Evolutionary conservation across 257 asterid genomes (phyloP), one percentile per base, ranked within the genome.

Genomic region (Nicotiana sylvestris): DNA sequence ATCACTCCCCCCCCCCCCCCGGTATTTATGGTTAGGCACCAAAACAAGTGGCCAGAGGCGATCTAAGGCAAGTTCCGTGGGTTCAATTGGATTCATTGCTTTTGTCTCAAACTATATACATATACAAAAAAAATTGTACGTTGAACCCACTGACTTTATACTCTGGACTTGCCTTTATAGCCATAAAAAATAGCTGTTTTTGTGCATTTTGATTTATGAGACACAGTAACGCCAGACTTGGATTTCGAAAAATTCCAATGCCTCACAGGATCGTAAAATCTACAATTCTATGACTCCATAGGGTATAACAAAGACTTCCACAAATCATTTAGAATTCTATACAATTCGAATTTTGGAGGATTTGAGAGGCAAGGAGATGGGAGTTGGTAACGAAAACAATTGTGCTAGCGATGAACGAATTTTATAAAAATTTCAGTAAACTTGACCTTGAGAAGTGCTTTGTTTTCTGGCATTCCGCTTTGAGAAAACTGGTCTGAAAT

Each of bases 371-470:
- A 27, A 32, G 9, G 46, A 39, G 2, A 6, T 39, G 46, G 9
- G 46, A 39, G 2, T 39, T 39, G 46, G 46, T 39, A 39, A 39
- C 46, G 2, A 39, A 39, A 39, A 39, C 46, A 39, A 39, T 7
- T 39, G 2, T 39, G 49, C 49, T 39, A 6, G 49, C 11, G 33
- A 29, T 12, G 9, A 12, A 25, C 3, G 49, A n/a, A 30, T 15
- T 12, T 7, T 51, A 51, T 51, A 51, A 51, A 51, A 51, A 11
- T 51, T 74, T 57, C 4, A 30, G 16, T 35, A 13, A 32, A 43
- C 66, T 86, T 87, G 82, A 89, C 93, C 92, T 81, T 55, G 86
- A 77, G 72, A 81, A 39, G 39, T 76, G 55, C 72, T 85, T 30
- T 85, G 87, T 53, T 81, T 83, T 67, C 66, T 86, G 81, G 77